phyloP scores from a whole-genome alignment of 768 basidiomycete species.

The Podaxis sp. region DNA sequence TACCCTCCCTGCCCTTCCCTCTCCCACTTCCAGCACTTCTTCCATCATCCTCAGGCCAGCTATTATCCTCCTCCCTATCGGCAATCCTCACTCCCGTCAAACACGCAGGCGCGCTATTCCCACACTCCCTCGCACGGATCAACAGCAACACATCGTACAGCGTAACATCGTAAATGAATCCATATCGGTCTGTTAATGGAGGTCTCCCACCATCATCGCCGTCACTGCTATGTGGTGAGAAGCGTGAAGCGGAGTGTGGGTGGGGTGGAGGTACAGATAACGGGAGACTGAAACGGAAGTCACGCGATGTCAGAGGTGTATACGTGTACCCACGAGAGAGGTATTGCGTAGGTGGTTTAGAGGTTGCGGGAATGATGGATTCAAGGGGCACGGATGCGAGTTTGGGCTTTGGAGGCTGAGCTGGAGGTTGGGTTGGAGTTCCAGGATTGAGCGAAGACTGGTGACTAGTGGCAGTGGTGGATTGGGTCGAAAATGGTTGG shows the following conservation, averaged over 20 bases:
- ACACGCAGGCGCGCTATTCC: slow-evolving; percentile 78
- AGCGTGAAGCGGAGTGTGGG: slow-evolving; percentile 52
- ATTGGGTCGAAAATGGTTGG: slow-evolving; percentile 11
- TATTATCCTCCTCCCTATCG: slow-evolving; percentile 76
- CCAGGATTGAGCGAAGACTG: neutral
- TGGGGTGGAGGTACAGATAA: slow-evolving; percentile 30
- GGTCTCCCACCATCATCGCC: slow-evolving; percentile 47
- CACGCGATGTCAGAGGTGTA: slow-evolving; percentile 66
- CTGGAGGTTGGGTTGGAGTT: slow-evolving; percentile 7
- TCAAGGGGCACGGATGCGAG: slow-evolving; percentile 65
- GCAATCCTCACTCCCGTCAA: slow-evolving; percentile 87
- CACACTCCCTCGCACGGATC: slow-evolving; percentile 67
- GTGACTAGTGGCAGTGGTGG: slow-evolving; percentile 14
- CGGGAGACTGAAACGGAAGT: slow-evolving; percentile 56
- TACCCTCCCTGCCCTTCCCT: slow-evolving; percentile 22
- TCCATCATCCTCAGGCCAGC: slow-evolving; percentile 69
- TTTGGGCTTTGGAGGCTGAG: slow-evolving; percentile 22
- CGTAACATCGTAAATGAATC: slow-evolving; percentile 86
- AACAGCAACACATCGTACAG: slow-evolving; percentile 80
- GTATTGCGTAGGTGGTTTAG: slow-evolving; percentile 84
- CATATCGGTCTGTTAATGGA: slow-evolving; percentile 81
- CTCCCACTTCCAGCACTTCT: slow-evolving; percentile 19
- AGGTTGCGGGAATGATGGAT: slow-evolving; percentile 75
- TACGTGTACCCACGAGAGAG: slow-evolving; percentile 60
- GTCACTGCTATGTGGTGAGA: slow-evolving; percentile 16